Conservation (phyloP, 257 asterid genomes). For the Parsonsia alboflavescens region DNA sequence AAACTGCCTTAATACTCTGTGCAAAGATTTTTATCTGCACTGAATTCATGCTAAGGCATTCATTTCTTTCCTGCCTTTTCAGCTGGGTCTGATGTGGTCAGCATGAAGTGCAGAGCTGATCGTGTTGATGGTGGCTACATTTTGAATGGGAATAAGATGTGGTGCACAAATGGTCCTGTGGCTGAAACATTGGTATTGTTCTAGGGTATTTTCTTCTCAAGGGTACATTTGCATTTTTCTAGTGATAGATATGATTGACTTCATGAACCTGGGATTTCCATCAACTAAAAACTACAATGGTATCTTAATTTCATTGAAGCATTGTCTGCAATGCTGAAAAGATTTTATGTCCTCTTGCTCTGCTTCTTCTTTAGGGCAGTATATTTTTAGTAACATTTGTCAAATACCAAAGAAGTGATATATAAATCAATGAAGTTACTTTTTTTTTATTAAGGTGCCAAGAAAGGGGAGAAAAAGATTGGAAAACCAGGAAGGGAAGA, state of each 20-base stretch:
- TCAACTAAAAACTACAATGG: background rate
- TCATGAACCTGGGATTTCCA: background rate
- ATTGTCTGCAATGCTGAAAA: background rate
- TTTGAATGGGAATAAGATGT: slow-evolving; percentile 96
- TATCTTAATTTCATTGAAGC: background rate
- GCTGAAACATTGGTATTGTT: slow-evolving; percentile 81
- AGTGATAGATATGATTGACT: background rate
- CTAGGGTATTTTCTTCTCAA: slow-evolving; percentile 4
- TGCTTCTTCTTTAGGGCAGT: background rate
- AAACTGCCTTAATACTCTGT: slow-evolving; percentile 10
- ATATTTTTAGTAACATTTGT: background rate
- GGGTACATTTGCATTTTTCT: background rate
- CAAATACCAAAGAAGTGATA: background rate
- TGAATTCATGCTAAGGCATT: background rate
- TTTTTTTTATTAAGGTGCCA: background rate
- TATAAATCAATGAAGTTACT: background rate
- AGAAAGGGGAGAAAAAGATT: background rate
- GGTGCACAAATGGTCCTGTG: slow-evolving; percentile 98
- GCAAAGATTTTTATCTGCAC: slow-evolving; percentile 3
- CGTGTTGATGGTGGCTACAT: slow-evolving; percentile 81
- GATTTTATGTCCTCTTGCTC: background rate
- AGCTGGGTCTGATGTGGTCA: slow-evolving; percentile 98
- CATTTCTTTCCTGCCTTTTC: slow-evolving; percentile 17
- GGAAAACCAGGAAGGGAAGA: background rate
- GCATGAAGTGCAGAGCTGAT: slow-evolving; percentile 98